Base-by-base conservation (phyloP, 2,329 filamentous ascomycete genomes). In the Zalaria sp. region DNA sequence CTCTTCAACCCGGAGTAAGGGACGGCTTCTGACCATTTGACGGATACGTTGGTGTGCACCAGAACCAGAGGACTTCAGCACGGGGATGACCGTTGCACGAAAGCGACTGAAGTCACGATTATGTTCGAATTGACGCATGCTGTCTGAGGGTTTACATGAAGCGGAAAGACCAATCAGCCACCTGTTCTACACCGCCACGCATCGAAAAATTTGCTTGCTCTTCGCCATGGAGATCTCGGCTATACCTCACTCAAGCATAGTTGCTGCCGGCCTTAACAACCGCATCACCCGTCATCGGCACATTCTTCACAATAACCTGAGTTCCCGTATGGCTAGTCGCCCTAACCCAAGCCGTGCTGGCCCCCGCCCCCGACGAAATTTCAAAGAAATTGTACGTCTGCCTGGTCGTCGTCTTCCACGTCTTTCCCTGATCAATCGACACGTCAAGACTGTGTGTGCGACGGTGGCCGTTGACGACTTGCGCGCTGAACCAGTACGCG, bases 1-100 rank as follows among this genome's bases (percentile, higher is more conserved):
- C 61, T 58, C 51, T 65, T 81, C 31, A 75, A 73, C 7, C 29
- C 29, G 29, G 29, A n/a, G 29, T 32, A n/a, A 32, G 29, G 29
- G 18, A 18, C 18, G 18, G 18, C 18, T 18, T 18, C 18, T 18
- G 18, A 18, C 18, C 18, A 18, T 18, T 18, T 18, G 18, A 18
- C 18, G 18, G 18, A 18, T 18, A 18, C 18, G 18, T 18, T 18
- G 18, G 18, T 18, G 18, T 18, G 18, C 18, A 18, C 18, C 18
- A 18, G 18, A 18, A 18, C 18, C 18, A 18, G 18, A 18, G 18
- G 18, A 18, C 18, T 18, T 18, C 18, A 18, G 18, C 18, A 18
- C 18, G 18, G 18, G 18, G 18, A 18, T 18, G 18, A 18, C 18
- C 18, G 18, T 18, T 18, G 18, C 18, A 18, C 18, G 18, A 18